Percentiles rank a stretch among this genome's conserved stretches.
Evolutionary conservation across 176 grass and related monocot species (phyloP).

Genomic region (Elymus sibiricus): DNA sequence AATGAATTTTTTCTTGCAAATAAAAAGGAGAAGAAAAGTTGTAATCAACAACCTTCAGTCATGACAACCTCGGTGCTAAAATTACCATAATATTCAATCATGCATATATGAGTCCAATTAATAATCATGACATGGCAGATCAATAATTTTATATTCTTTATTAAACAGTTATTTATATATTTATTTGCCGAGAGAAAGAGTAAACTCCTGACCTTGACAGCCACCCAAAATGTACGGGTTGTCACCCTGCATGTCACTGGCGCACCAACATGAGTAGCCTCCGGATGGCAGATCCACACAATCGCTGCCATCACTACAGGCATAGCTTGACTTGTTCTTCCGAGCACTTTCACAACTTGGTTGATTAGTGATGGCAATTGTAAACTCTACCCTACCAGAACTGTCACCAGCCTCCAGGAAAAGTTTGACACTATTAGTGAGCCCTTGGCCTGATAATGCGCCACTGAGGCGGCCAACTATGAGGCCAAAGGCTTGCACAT

Average conservation of each 20-base stretch:
- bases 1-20: too few species aligned
- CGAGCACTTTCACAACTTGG: neutral
- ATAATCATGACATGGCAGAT: too few species aligned
- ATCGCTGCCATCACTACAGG: neutral
- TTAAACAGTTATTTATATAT: too few species aligned
- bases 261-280: neutral
- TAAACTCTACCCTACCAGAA: neutral
- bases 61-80: too few species aligned
- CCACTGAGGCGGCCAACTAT: neutral
- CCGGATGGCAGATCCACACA: neutral
- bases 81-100: too few species aligned
- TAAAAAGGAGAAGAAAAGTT: too few species aligned
- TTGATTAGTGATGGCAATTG: neutral
- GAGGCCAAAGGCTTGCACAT: neutral
- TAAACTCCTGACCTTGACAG: neutral
- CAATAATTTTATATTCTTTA: too few species aligned
- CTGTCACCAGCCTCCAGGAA: neutral
- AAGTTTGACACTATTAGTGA: neutral
- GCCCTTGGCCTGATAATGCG: neutral
- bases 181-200: too few species aligned
- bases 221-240: neutral
- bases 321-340: neutral
- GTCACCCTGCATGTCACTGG: rapidly evolving
- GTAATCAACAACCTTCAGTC: too few species aligned
- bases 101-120: too few species aligned